These are phyloP conservation scores for Cyberlindnera nakhonratchasimensis DNA, from an alignment of 805 yeast species.

Conservation along the genomic window DNA sequence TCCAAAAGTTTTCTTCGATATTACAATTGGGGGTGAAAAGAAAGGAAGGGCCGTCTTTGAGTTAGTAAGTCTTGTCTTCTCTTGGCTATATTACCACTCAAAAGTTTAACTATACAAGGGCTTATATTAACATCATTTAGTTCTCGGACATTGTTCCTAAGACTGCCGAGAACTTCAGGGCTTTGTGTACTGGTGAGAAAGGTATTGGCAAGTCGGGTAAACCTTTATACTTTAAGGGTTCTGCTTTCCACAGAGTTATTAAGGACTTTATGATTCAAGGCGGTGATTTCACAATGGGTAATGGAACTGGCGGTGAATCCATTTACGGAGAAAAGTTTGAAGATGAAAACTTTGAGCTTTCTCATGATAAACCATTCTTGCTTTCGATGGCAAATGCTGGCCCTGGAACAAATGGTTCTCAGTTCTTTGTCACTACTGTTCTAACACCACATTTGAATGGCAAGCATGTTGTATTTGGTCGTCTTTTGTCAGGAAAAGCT, in stretches of 20 bases:
- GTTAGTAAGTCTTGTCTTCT: slow-evolving; percentile 36
- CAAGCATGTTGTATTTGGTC: slow-evolving; percentile 95
- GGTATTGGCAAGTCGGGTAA: slow-evolving; percentile 60
- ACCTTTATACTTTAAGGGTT: slow-evolving; percentile 72
- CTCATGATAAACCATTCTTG: slow-evolving; percentile 81
- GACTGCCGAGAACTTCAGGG: slow-evolving; percentile 87
- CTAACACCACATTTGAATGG: slow-evolving; percentile 94
- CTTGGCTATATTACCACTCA: not conserved
- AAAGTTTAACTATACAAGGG: not conserved
- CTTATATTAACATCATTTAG: too few species aligned
- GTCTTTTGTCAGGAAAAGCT: slow-evolving; percentile 78
- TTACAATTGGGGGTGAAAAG: slow-evolving; percentile 64
- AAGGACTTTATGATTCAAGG: slow-evolving; percentile 91
- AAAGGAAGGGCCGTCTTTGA: slow-evolving; percentile 80
- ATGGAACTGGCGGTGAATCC: slow-evolving; percentile 80
- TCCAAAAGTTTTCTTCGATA: slow-evolving; percentile 71
- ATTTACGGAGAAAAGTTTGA: slow-evolving; percentile 84
- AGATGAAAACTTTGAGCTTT: slow-evolving; percentile 78
- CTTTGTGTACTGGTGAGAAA: slow-evolving; percentile 85
- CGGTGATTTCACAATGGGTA: slow-evolving; percentile 78
- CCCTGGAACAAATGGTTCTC: slow-evolving; percentile 93
- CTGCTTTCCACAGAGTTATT: slow-evolving; percentile 92
- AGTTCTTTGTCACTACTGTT: slow-evolving; percentile 89
- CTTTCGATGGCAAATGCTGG: slow-evolving; percentile 98
- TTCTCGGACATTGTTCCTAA: slow-evolving; percentile 74